Percentiles rank a stretch among this genome's conserved stretches.
These are phyloP conservation scores for Aspergillus ustus DNA, from an alignment of 2,329 filamentous ascomycete genomes.

Conservation along the genomic window DNA sequence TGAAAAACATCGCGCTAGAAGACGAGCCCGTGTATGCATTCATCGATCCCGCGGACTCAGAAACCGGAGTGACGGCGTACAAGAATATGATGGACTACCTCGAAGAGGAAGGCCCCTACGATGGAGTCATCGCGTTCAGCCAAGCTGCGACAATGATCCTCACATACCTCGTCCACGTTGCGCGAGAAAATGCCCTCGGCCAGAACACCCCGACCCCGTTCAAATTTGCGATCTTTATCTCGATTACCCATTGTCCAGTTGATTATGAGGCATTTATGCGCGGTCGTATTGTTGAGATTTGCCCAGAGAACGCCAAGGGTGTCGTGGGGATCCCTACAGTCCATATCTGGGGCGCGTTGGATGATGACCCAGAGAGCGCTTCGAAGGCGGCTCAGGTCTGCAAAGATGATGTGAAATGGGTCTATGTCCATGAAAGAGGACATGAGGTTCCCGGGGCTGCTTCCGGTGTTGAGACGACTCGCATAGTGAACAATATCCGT, in stretches of 20 bases:
- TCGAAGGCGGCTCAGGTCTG: constrained; percentile 16
- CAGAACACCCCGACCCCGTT: not conserved
- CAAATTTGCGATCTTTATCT: not conserved
- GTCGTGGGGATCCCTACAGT: constrained; percentile 19
- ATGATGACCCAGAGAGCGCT: constrained; percentile 5
- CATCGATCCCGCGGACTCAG: not conserved
- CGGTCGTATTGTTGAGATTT: not conserved
- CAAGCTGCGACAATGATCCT: constrained; percentile 29
- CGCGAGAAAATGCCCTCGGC: not conserved
- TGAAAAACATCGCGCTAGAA: not conserved
- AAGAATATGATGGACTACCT: constrained; percentile 23
- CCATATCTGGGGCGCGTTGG: constrained; percentile 24
- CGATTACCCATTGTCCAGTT: not conserved
- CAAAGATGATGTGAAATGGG: constrained; percentile 12
- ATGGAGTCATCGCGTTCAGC: constrained; percentile 35
- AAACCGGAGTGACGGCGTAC: constrained; percentile 9
- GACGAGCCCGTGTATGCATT: not conserved
- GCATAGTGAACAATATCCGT: constrained; percentile 16
- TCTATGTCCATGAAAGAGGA: constrained; percentile 21
- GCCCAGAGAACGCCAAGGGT: not conserved
- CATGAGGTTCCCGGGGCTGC: constrained; percentile 20
- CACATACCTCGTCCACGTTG: constrained; percentile 10
- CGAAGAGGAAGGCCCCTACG: constrained; percentile 32
- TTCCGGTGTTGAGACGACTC: constrained; percentile 13
- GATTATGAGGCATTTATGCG: not conserved